Conservation (phyloP, 805 yeast genomes). For the Hanseniaspora mollemarum region DNA sequence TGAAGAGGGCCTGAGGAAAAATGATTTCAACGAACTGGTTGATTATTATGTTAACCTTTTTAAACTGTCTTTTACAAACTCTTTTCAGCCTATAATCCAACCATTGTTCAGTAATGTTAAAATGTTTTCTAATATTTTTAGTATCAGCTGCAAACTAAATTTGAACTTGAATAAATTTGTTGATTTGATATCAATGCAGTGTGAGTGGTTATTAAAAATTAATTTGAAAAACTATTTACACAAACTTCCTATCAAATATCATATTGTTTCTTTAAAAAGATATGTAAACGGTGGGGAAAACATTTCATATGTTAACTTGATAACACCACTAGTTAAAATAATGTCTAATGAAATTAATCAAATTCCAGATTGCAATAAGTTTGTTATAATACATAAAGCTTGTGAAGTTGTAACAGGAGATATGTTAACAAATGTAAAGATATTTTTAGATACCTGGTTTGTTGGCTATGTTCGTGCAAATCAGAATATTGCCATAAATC, state of each 20-base stretch:
- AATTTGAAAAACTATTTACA: conserved; percentile 14
- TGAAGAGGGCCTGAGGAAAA: neutral
- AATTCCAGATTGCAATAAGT: conserved; percentile 1
- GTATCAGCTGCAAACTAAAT: neutral
- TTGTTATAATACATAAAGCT: neutral
- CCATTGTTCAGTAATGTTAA: conserved; percentile 1
- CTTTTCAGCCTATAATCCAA: conserved; percentile 14
- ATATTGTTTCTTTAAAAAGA: conserved; percentile 6
- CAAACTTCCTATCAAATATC: conserved; percentile 9
- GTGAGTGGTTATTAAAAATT: conserved; percentile 14
- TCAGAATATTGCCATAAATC: neutral
- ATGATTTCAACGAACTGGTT: neutral
- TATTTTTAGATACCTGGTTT: conserved; percentile 8
- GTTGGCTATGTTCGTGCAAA: neutral
- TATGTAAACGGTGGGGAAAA: conserved; percentile 1
- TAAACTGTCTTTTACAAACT: conserved; percentile 7
- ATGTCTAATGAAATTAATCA: neutral
- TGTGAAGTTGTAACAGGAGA: conserved; percentile 5
- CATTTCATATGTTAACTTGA: neutral
- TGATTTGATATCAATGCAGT: neutral
- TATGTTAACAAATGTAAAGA: conserved; percentile 2
- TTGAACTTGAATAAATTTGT: neutral
- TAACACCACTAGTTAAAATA: neutral
- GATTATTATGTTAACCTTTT: neutral
- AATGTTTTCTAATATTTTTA: conserved; percentile 6